phyloP scores from a whole-genome alignment of 129 eudicot species.

The Heracleum sosnowskyi region DNA sequence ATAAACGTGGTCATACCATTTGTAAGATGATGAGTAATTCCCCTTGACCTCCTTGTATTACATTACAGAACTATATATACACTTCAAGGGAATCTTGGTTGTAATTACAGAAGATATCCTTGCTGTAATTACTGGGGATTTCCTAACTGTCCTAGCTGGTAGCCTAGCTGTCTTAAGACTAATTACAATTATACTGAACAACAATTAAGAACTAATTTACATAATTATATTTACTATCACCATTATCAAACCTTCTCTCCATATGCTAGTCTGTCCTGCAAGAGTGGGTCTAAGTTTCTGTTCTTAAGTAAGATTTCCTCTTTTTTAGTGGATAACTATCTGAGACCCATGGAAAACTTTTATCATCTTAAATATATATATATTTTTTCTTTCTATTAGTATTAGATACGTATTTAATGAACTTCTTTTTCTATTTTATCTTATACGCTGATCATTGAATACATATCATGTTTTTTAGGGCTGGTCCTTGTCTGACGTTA shows the following conservation, averaged over 20 bases:
- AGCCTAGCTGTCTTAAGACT: too few species aligned
- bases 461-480: constrained; percentile 38
- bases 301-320: not conserved
- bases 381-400: too few species aligned
- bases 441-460: not conserved
- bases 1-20: not conserved
- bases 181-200: too few species aligned
- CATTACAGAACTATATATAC: too few species aligned
- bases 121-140: too few species aligned
- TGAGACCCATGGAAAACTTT: constrained; percentile 4
- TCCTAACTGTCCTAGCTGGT: too few species aligned
- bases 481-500: constrained; percentile 75
- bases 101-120: too few species aligned
- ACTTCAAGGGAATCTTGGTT: too few species aligned
- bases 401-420: not conserved
- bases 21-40: too few species aligned
- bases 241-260: not conserved
- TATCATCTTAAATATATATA: not conserved
- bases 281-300: constrained; percentile 1
- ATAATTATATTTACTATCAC: too few species aligned
- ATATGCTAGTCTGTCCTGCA: not conserved
- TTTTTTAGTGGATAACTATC: constrained; percentile 1
- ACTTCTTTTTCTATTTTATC: not conserved
- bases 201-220: too few species aligned
- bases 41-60: too few species aligned